Conservation (phyloP, 2,329 filamentous ascomycete genomes). For the Aspergillus fructus region DNA sequence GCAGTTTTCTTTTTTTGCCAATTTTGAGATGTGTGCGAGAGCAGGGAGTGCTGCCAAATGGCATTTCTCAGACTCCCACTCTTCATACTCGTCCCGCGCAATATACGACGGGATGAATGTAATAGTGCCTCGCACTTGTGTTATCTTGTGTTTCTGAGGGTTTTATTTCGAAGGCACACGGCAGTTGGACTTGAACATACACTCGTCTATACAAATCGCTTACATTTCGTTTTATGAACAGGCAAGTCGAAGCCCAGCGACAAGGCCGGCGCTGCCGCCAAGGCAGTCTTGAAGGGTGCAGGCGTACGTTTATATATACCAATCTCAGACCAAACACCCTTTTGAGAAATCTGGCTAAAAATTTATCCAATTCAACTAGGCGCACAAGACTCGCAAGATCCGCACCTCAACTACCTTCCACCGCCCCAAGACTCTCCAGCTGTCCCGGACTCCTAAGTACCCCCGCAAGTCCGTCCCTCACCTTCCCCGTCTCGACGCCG, state of each 20-base stretch:
- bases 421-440: slow-evolving; percentile 91
- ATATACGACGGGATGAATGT: not conserved
- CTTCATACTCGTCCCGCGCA: slow-evolving; percentile 1
- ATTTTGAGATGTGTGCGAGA: slow-evolving; percentile 21
- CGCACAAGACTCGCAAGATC: slow-evolving; percentile 91
- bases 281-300: slow-evolving; percentile 94
- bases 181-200: not conserved
- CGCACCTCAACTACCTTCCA: slow-evolving; percentile 94
- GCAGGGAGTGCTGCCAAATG: slow-evolving; percentile 13
- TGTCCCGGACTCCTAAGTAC: slow-evolving; percentile 91
- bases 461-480: slow-evolving; percentile 92
- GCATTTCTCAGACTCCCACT: not conserved
- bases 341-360: slow-evolving; percentile 12
- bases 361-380: slow-evolving; percentile 43
- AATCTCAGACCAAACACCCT: not conserved
- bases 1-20: slow-evolving; percentile 36
- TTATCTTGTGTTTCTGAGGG: not conserved
- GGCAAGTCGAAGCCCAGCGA: slow-evolving; percentile 60
- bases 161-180: not conserved
- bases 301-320: slow-evolving; percentile 67
- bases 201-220: slow-evolving; percentile 10
- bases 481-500: slow-evolving; percentile 88
- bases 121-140: not conserved
- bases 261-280: slow-evolving; percentile 89
- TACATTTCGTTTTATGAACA: slow-evolving; percentile 23